Conservation (phyloP, 306 rosid genomes). For the Lathyrus oleraceus region DNA sequence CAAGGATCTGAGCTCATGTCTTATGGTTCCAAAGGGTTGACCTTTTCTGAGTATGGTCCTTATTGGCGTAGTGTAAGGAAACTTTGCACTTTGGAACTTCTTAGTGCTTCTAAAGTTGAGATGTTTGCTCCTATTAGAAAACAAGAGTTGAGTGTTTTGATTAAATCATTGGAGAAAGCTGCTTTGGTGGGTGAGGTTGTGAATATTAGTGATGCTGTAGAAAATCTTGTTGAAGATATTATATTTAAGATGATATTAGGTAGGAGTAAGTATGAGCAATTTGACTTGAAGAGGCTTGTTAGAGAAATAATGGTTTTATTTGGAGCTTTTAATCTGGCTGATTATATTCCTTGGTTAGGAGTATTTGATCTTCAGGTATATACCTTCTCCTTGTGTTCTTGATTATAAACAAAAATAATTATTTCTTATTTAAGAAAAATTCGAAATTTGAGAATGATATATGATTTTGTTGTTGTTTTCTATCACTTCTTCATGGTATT, state of each 20-base stretch:
- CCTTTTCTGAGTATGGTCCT: not conserved
- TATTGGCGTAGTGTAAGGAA: conserved; percentile 32
- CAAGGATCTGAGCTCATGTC: not conserved
- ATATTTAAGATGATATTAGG: conserved; percentile 28
- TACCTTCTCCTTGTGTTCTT: no score
- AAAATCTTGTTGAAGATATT: not conserved
- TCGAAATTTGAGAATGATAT: no score
- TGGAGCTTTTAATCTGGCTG: conserved; percentile 29
- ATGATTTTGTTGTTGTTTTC: no score
- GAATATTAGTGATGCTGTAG: not conserved
- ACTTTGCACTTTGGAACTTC: conserved; percentile 29
- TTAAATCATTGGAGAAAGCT: not conserved
- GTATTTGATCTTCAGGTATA: conserved; percentile 30
- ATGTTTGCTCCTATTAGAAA: conserved; percentile 10
- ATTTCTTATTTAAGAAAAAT: no score
- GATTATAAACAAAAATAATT: no score
- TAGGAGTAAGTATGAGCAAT: not conserved
- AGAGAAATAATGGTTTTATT: not conserved
- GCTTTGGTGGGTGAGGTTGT: not conserved
- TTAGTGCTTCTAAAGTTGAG: conserved; percentile 23
- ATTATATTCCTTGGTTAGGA: conserved; percentile 25
- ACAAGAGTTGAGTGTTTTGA: not conserved
- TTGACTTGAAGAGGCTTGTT: conserved; percentile 12
- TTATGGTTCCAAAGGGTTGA: not conserved
- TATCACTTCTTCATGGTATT: no score